Evolutionary conservation across 1,284 basidiomycete species (phyloP).

Genomic region (Tilletia caries): DNA sequence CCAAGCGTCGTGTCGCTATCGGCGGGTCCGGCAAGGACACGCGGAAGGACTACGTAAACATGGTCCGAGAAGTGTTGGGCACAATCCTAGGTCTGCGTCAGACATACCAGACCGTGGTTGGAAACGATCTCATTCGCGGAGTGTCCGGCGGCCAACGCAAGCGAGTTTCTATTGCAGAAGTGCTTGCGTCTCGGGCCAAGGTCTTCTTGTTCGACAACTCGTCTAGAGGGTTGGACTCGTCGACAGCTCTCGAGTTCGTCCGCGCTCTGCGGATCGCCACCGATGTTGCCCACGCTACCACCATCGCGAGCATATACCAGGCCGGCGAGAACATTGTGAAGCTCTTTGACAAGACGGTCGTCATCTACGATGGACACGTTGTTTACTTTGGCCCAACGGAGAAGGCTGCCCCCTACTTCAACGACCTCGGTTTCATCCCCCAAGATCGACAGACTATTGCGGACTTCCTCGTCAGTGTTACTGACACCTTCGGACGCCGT

Average conservation of each 20-base stretch:
- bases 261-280: slow-evolving; percentile 72
- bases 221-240: slow-evolving; percentile 75
- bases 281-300: slow-evolving; percentile 71
- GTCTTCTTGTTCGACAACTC: slow-evolving; percentile 70
- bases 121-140: slow-evolving; percentile 72
- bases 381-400: slow-evolving; percentile 47
- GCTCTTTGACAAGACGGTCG: slow-evolving; percentile 60
- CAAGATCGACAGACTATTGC: slow-evolving; percentile 66
- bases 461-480: slow-evolving; percentile 43
- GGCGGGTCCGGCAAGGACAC: slow-evolving; percentile 56
- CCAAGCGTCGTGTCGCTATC: slow-evolving; percentile 32
- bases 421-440: slow-evolving; percentile 52
- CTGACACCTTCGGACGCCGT: slow-evolving; percentile 35
- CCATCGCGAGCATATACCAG: slow-evolving; percentile 78
- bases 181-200: slow-evolving; percentile 60
- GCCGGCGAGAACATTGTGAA: slow-evolving; percentile 55
- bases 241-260: slow-evolving; percentile 74
- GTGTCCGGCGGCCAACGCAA: slow-evolving; percentile 63
- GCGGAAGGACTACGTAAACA: slow-evolving; percentile 55
- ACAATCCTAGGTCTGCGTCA: slow-evolving; percentile 71
- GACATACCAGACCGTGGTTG: slow-evolving; percentile 68
- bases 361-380: slow-evolving; percentile 47
- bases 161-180: slow-evolving; percentile 72
- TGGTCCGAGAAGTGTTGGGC: slow-evolving; percentile 59
- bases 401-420: slow-evolving; percentile 37